Evolutionary conservation across 371 early-diverging fungal species (phyloP), one percentile per base, ranked within the genome.

Genomic region (Encephalitozoon romaleae): DNA sequence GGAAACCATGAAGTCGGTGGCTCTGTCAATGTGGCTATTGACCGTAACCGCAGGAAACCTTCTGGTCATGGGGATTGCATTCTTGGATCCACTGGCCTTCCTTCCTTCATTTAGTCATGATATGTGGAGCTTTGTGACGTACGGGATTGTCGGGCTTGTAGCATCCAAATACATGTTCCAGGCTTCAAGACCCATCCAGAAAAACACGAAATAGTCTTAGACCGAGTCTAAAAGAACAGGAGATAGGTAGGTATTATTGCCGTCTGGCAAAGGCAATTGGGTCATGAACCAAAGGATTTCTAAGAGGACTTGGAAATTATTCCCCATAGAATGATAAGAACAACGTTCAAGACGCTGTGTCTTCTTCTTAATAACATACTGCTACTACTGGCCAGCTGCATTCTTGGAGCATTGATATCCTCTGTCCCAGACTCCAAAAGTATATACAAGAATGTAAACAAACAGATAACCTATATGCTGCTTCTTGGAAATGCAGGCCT

Each of bases 21-120:
- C 71, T 5, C 70, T 83, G 34, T 42, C 86, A 4, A 75, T 55
- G 21, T 87, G 86, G 86, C 77, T 83, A 21, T 32, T 87, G 30
- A 82, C 80, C 9, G 77, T 82, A 12, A 82, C 87, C n/a, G 28
- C 81, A 9, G 87, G 87, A 12, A 87, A 87, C 72, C 52, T 86
- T 41, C 38, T 84, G 0, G 83, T 85, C 9, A 77, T 84, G 38
- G 18, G 80, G 8, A 42, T 59, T 41, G 43, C 72, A 6, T 2
- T 47, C 0, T 1, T 72, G 12, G 63, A 63, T 49, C n/a, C 59
- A n/a, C 1, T 53, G 3, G 28, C 28, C 12, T 47, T 55, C 21
- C n/a, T 72, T n/a, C 32, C 42, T 15, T 18, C 43, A 1, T 25
- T 2, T 23, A 25, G 28, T 21, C 49, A 55, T 15, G 72, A 72